A percentile compares a stretch with the other conserved stretches of the same genome.
phyloP scores from a whole-genome alignment of 169 alveolate species.

The Cyclospora cayetanensis region DNA sequence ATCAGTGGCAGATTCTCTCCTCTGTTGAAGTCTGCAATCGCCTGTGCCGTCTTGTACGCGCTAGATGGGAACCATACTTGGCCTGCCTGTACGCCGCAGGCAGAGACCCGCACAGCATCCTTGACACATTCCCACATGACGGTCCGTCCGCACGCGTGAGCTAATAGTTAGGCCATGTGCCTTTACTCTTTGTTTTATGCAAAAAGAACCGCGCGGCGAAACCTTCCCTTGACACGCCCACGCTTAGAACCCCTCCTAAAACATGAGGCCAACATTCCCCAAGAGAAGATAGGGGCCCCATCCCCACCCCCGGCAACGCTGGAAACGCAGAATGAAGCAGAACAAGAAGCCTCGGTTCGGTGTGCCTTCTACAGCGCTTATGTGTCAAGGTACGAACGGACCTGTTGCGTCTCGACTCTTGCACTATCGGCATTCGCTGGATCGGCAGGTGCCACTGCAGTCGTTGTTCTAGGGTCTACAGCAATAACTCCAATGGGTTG shows the following conservation, averaged over 20 bases:
- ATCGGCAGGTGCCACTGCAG: slow-evolving; percentile 79
- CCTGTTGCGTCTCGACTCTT: slow-evolving; percentile 12
- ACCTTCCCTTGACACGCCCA: too few species aligned
- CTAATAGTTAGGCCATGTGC: too few species aligned
- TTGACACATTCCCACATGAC: too few species aligned
- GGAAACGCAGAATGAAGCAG: neutral
- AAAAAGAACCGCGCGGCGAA: too few species aligned
- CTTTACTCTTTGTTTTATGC: too few species aligned
- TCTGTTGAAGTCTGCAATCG: slow-evolving; percentile 85
- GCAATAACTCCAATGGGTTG: slow-evolving; percentile 83
- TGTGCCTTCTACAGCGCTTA: neutral
- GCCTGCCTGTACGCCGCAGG: slow-evolving; percentile 78
- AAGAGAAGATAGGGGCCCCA: too few species aligned
- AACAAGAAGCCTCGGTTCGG: neutral
- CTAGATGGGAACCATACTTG: slow-evolving; percentile 89
- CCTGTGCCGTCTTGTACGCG: slow-evolving; percentile 90
- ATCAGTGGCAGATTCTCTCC: slow-evolving; percentile 85
- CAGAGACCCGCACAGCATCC: neutral
- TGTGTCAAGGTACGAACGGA: too few species aligned
- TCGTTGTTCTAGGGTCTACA: slow-evolving; percentile 79
- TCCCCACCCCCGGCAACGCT: neutral
- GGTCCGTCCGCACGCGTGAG: too few species aligned
- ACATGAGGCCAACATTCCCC: too few species aligned
- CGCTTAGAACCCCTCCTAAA: too few species aligned
- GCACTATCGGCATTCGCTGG: slow-evolving; percentile 79